These are phyloP conservation scores for Penicillium sp. DNA, from an alignment of 2,329 filamentous ascomycete genomes.

Conservation along the genomic window DNA sequence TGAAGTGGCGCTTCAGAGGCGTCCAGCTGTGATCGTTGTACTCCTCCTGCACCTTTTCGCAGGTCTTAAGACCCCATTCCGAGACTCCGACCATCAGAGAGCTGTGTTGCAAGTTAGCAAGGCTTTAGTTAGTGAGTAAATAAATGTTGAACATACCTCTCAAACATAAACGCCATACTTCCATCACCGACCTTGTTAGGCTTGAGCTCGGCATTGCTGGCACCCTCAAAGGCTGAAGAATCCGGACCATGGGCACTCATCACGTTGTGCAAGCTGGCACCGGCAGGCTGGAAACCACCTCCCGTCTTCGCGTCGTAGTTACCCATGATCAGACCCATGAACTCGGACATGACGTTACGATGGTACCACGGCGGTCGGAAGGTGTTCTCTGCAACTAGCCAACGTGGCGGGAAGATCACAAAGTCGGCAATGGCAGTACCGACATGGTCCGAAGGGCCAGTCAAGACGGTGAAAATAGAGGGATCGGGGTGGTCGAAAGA, in stretches of 20 bases:
- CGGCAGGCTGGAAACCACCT: slow-evolving; percentile 63
- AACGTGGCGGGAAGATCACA: slow-evolving; percentile 67
- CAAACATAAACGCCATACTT: slow-evolving; percentile 69
- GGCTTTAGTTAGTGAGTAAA: not conserved
- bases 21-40: slow-evolving; percentile 86
- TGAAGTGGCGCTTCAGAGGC: slow-evolving; percentile 66
- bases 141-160: slow-evolving; percentile 46
- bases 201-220: slow-evolving; percentile 57
- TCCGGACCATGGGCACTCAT: slow-evolving; percentile 72
- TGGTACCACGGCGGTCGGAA: slow-evolving; percentile 68
- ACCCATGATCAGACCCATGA: slow-evolving; percentile 67
- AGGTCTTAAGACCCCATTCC: slow-evolving; percentile 73
- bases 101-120: slow-evolving; percentile 49
- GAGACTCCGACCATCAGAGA: slow-evolving; percentile 72
- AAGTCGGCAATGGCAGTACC: slow-evolving; percentile 70
- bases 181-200: slow-evolving; percentile 62
- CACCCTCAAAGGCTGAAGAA: slow-evolving; percentile 59
- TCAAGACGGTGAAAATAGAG: slow-evolving; percentile 72
- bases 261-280: slow-evolving; percentile 69
- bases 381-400: slow-evolving; percentile 65
- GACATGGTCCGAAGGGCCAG: slow-evolving; percentile 59
- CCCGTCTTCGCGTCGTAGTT: slow-evolving; percentile 64
- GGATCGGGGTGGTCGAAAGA: slow-evolving; percentile 80
- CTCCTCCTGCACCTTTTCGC: slow-evolving; percentile 69
- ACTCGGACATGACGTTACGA: slow-evolving; percentile 68